Evolutionary conservation across 2,329 filamentous ascomycete genomes (phyloP).

Genomic region (Septoria linicola): DNA sequence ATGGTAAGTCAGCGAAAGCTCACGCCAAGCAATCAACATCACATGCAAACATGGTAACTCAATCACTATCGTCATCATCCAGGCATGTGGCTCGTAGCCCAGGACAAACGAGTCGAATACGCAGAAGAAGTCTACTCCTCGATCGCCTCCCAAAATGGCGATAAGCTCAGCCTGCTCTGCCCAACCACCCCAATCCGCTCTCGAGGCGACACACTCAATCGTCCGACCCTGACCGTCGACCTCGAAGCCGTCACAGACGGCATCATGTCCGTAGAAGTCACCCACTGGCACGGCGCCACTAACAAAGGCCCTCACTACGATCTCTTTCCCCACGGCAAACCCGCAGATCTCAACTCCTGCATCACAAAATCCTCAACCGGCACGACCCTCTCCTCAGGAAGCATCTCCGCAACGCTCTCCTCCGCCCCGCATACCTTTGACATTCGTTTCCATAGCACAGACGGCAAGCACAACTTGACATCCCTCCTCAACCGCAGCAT

Average conservation of each 20-base stretch:
- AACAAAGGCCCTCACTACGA: slow-evolving; percentile 48
- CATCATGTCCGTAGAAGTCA: slow-evolving; percentile 43
- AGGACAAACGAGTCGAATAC: slow-evolving; percentile 62
- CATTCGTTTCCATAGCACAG: slow-evolving; percentile 55
- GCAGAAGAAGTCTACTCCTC: slow-evolving; percentile 63
- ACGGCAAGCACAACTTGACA: slow-evolving; percentile 54
- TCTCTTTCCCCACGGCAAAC: slow-evolving; percentile 55
- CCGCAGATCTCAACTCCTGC: slow-evolving; percentile 23
- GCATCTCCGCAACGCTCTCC: slow-evolving; percentile 54
- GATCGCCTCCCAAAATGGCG: slow-evolving; percentile 46
- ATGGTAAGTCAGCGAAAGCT: too few species aligned
- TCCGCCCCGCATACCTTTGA: slow-evolving; percentile 53
- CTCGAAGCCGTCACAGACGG: slow-evolving; percentile 58
- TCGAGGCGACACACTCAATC: slow-evolving; percentile 49
- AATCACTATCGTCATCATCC: too few species aligned
- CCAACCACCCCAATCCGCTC: slow-evolving; percentile 56
- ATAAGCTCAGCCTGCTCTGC: slow-evolving; percentile 56
- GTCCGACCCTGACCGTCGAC: neutral
- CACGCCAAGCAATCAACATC: too few species aligned
- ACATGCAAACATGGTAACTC: too few species aligned
- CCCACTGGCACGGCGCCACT: too few species aligned
- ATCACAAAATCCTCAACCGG: slow-evolving; percentile 36
- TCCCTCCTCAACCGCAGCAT: slow-evolving; percentile 57
- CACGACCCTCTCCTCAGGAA: slow-evolving; percentile 54
- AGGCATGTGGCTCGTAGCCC: slow-evolving; percentile 64